phyloP scores from a whole-genome alignment of 768 basidiomycete species.

The Xerocomellus intermedius region DNA sequence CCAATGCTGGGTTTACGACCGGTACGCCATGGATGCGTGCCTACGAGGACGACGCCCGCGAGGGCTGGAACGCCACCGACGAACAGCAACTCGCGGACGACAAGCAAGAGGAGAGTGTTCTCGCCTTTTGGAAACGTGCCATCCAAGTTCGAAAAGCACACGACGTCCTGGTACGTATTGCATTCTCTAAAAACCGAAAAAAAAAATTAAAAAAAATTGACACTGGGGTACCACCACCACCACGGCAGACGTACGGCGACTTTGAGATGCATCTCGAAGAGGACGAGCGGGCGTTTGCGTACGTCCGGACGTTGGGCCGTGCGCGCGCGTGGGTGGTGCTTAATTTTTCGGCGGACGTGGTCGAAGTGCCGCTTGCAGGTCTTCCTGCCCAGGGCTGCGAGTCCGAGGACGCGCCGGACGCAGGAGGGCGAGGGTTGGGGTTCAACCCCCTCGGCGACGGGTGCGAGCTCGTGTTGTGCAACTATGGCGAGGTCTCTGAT shows the following conservation, averaged over 20 bases:
- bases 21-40: constrained; percentile 74
- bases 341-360: constrained; percentile 41
- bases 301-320: constrained; percentile 40
- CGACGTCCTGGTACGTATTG: constrained; percentile 44
- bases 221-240: no score
- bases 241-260: constrained; percentile 54
- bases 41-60: constrained; percentile 57
- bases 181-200: no score
- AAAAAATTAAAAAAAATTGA: no score
- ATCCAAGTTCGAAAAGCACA: constrained; percentile 52
- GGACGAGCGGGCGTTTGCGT: constrained; percentile 56
- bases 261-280: constrained; percentile 48
- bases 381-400: no score
- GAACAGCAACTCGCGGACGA: background rate
- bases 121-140: constrained; percentile 59
- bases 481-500: constrained; percentile 15
- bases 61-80: constrained; percentile 49
- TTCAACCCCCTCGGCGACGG: background rate
- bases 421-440: background rate
- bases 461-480: constrained; percentile 23
- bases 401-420: no score
- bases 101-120: constrained; percentile 43
- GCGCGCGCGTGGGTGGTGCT: constrained; percentile 41
- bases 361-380: constrained; percentile 10
- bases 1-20: constrained; percentile 63